phyloP scores from a whole-genome alignment of 306 rosid genomes.

The Sphenostylis stenocarpa region DNA sequence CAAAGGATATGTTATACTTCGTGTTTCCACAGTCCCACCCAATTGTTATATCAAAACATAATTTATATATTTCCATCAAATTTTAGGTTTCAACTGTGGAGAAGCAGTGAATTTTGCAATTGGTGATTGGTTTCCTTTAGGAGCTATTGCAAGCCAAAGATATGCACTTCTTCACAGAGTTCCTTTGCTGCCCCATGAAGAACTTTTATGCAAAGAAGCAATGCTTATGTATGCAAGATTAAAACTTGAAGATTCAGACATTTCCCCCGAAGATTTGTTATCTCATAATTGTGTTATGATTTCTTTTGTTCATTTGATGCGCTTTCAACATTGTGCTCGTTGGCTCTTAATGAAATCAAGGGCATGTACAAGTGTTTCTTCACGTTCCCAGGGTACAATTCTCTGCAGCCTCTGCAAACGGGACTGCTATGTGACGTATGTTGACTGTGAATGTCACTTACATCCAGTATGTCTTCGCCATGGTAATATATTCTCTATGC shows the following conservation, averaged over 20 bases:
- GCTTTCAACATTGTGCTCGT: slow-evolving; percentile 73
- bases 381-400: slow-evolving; percentile 55
- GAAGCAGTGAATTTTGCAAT: slow-evolving; percentile 87
- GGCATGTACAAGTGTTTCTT: slow-evolving; percentile 45
- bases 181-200: slow-evolving; percentile 85
- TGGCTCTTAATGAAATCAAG: slow-evolving; percentile 66
- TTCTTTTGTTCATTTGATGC: slow-evolving; percentile 65
- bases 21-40: neutral
- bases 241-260: slow-evolving; percentile 60
- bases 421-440: slow-evolving; percentile 64
- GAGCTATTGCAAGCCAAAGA: slow-evolving; percentile 75
- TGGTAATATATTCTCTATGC: slow-evolving; percentile 47
- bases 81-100: slow-evolving; percentile 80
- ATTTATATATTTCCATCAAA: slow-evolving; percentile 3
- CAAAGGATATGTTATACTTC: neutral
- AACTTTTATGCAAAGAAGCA: slow-evolving; percentile 78
- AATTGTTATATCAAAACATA: neutral
- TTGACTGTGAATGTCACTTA: slow-evolving; percentile 60
- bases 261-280: slow-evolving; percentile 44
- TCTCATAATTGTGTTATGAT: slow-evolving; percentile 48
- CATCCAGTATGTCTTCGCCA: slow-evolving; percentile 77
- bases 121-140: slow-evolving; percentile 82
- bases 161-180: slow-evolving; percentile 67
- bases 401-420: slow-evolving; percentile 79
- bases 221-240: slow-evolving; percentile 51